A percentile compares a stretch with the other conserved stretches of the same genome.
Evolutionary conservation across 2,329 filamentous ascomycete species (phyloP).

Genomic region (Aspergillus fumigatus): DNA sequence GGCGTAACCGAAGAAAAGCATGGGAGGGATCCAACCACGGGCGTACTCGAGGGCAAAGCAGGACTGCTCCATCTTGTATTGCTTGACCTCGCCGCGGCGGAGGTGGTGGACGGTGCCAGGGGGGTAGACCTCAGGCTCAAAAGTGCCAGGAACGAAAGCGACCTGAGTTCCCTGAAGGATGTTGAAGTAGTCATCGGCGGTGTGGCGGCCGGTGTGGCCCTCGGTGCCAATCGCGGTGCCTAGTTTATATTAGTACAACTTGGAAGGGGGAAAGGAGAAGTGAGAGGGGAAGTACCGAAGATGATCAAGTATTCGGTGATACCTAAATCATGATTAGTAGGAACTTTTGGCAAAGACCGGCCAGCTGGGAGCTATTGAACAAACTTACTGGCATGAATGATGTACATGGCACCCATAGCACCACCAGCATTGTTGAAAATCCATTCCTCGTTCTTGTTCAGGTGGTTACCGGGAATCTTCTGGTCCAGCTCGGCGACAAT

Average conservation of each 20-base stretch:
- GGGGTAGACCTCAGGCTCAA: slow-evolving; percentile 36
- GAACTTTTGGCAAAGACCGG: background rate
- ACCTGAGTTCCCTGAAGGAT: slow-evolving; percentile 57
- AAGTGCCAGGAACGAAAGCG: slow-evolving; percentile 35
- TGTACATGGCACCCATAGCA: slow-evolving; percentile 88
- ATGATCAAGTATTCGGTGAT: slow-evolving; percentile 88
- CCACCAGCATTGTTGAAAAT: slow-evolving; percentile 89
- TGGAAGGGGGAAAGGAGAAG: background rate
- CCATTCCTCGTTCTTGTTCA: slow-evolving; percentile 76
- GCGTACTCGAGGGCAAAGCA: slow-evolving; percentile 40
- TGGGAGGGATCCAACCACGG: slow-evolving; percentile 81
- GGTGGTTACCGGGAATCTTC: slow-evolving; percentile 44
- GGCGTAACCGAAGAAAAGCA: slow-evolving; percentile 85
- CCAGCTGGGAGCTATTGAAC: background rate
- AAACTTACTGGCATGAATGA: slow-evolving; percentile 72
- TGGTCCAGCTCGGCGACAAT: slow-evolving; percentile 65
- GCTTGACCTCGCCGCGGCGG: slow-evolving; percentile 63
- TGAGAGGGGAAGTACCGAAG: slow-evolving; percentile 53
- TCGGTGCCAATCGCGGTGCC: slow-evolving; percentile 62
- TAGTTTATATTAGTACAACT: slow-evolving; percentile 4
- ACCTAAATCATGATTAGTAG: slow-evolving; percentile 18
- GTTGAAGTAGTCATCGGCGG: slow-evolving; percentile 91
- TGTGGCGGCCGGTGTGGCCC: slow-evolving; percentile 83
- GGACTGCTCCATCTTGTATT: slow-evolving; percentile 54
- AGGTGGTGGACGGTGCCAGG: slow-evolving; percentile 37